Percentiles rank a stretch among this genome's conserved stretches.
Evolutionary conservation across 139 green algal genomes (phyloP).

Genomic region (Chlorella sp.): DNA sequence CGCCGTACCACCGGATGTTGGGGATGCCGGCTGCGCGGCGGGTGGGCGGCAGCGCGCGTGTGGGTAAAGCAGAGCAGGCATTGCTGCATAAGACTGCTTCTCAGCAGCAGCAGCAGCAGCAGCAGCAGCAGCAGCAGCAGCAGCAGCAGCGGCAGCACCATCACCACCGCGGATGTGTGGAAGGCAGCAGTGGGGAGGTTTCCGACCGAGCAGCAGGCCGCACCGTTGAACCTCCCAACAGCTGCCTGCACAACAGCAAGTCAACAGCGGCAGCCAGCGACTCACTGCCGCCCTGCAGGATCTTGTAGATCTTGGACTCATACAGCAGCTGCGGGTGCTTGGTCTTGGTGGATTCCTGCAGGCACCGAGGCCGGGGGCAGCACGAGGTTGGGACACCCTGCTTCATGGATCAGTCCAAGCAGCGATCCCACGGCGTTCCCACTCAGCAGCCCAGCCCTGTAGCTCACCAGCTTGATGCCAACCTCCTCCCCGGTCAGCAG

Average conservation of each 20-base stretch:
- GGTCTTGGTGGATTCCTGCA: constrained; percentile 88
- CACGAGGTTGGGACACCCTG: neutral
- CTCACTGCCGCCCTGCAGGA: constrained; percentile 91
- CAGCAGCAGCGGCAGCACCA: too few relatives aligned
- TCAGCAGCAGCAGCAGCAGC: too few relatives aligned
- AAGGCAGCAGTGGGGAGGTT: too few relatives aligned
- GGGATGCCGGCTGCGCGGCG: constrained; percentile 92
- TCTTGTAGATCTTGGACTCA: constrained; percentile 96
- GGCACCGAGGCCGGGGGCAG: neutral
- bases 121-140: too few relatives aligned
- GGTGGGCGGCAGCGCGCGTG: neutral
- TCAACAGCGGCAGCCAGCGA: neutral
- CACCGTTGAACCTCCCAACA: neutral
- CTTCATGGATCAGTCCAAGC: neutral
- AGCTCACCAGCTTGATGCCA: constrained; percentile 97
- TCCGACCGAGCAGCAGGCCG: too few relatives aligned
- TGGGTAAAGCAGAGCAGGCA: neutral
- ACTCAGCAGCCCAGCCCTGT: too few relatives aligned
- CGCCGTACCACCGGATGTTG: constrained; percentile 98
- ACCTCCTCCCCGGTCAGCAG: constrained; percentile 98
- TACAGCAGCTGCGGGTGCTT: constrained; percentile 95
- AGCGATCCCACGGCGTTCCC: neutral
- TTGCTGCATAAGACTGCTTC: too few relatives aligned
- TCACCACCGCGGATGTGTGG: too few relatives aligned
- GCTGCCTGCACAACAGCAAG: neutral